phyloP scores from a whole-genome alignment of 148 eudicot genomes.

The Cornus florida region DNA sequence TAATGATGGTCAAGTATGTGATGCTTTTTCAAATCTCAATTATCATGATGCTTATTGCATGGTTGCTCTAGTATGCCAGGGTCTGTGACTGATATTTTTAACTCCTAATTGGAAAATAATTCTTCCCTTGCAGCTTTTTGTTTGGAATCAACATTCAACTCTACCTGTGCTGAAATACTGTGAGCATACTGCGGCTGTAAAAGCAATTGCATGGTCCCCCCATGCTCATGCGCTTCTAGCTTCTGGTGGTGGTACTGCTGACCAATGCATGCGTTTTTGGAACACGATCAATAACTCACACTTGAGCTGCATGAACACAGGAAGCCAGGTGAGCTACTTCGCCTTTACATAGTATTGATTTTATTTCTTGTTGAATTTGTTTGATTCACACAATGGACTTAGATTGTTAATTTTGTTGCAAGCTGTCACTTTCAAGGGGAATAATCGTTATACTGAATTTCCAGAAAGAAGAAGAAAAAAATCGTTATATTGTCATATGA shows the following conservation, averaged over 20 bases:
- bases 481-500: too few species aligned
- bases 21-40: background rate
- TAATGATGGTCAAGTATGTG: slow-evolving; percentile 79
- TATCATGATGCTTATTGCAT: slow-evolving; percentile 4
- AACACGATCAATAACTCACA: slow-evolving; percentile 83
- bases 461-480: too few species aligned
- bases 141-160: slow-evolving; percentile 86
- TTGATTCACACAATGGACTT: background rate
- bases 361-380: background rate
- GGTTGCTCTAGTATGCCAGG: background rate
- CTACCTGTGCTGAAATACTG: slow-evolving; percentile 78
- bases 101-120: background rate
- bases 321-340: slow-evolving; percentile 71
- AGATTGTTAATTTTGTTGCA: background rate
- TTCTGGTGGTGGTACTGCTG: slow-evolving; percentile 99
- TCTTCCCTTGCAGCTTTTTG: slow-evolving; percentile 58
- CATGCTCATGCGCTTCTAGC: slow-evolving; percentile 89
- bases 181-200: slow-evolving; percentile 90
- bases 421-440: background rate
- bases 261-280: slow-evolving; percentile 90
- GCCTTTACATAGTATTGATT: background rate
- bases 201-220: slow-evolving; percentile 98
- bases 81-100: background rate
- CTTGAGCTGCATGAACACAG: slow-evolving; percentile 83
- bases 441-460: too few species aligned